These are phyloP conservation scores for Xylariaceae sp. DNA, from an alignment of 2,329 filamentous ascomycete genomes.

Conservation along the genomic window DNA sequence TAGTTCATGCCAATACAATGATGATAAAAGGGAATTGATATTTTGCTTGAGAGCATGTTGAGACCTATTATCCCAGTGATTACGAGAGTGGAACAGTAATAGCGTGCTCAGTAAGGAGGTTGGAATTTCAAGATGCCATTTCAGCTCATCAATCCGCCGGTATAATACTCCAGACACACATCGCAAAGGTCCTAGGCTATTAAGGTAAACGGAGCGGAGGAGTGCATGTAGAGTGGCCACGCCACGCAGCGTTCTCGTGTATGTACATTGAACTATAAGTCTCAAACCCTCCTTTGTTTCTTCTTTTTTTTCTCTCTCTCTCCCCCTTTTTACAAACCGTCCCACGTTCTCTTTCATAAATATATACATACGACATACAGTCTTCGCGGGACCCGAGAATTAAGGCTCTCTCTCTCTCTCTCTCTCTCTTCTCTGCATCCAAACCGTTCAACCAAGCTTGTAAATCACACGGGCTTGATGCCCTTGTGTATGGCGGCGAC, in stretches of 20 bases:
- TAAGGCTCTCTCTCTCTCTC: not conserved
- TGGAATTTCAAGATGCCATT: not conserved
- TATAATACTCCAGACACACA: not conserved
- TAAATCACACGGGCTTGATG: slow-evolving; percentile 68
- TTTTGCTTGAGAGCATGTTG: not conserved
- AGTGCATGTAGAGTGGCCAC: not conserved
- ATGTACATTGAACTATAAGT: slow-evolving; percentile 9
- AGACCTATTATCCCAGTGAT: not conserved
- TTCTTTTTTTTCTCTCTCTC: slow-evolving; percentile 3
- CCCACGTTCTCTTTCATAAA: not conserved
- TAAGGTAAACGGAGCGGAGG: no score
- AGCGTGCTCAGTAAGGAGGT: not conserved
- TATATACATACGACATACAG: not conserved
- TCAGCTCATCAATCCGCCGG: not conserved
- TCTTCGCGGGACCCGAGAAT: not conserved
- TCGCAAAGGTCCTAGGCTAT: not conserved
- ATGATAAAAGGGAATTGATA: not conserved
- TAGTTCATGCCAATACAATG: slow-evolving; percentile 29
- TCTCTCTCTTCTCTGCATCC: not conserved
- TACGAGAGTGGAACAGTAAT: not conserved
- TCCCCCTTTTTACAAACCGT: no score
- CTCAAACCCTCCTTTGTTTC: not conserved
- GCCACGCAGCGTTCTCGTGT: slow-evolving; percentile 6
- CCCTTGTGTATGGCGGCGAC: slow-evolving; percentile 97
- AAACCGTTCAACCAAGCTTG: not conserved